Evolutionary conservation across 306 rosid species (phyloP), one percentile per base, ranked within the genome.

Genomic region (Carpinus viminea): DNA sequence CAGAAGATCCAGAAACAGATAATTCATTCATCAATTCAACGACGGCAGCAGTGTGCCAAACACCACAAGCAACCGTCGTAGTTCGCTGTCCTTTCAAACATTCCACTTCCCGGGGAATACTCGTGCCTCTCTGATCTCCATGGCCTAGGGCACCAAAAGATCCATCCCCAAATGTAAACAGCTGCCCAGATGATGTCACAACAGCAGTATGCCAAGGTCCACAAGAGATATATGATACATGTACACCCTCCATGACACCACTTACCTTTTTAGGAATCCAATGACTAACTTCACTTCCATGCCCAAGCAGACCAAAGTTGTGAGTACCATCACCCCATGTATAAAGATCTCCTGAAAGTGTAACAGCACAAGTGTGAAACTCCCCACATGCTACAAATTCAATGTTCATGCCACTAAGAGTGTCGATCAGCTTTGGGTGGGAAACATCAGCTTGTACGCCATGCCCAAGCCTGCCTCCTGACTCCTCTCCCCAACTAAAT

Each of bases 111-210:
- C 90, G 92, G 52, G 98, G 98, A 80, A 83, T 85, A 87, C 60
- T 85, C 76, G 89, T 48, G 85, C 90, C 85, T 78, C 80, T 81
- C 76, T 46, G 87, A 88, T 92, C 92, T 79, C 98, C 98, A 77
- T 91, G 98, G 73, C 98, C 98, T 55, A 95, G 89, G 88, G 97
- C 95, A 70, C 98, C 98, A 80, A 95, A 95, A 57, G 98, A 86
- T 79, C 98, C 98, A 81, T 95, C 98, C n/a, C 98, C 98, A 83
- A 91, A 95, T 72, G 98, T 95, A 84, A 95, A 91, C 85, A 95
- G 74, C 87, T 83, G 92, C 56, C 98, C 98, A 69, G 91, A 82
- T 82, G 98, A 92, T 74, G 98, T 88, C 83, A 90, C 91, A 77
- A 84, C 82, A 65, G 98, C 98, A 52, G 97, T 95, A 86, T 95